Conservation (phyloP, 2,329 filamentous ascomycete species). For the Blumeria graminis region DNA sequence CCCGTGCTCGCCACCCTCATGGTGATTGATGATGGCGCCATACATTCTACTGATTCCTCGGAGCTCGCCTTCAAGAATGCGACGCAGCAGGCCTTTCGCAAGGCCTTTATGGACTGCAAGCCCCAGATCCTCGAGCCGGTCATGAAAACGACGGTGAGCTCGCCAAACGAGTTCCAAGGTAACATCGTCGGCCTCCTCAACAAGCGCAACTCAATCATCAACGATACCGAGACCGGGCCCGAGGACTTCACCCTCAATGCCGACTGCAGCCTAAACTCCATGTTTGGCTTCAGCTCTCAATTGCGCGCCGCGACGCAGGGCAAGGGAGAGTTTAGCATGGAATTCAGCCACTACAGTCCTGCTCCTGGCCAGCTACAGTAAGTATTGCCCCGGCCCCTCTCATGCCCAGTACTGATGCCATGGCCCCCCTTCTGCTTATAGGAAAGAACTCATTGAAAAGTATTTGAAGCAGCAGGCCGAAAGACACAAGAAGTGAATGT, state of each 20-base stretch:
- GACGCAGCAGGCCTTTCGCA: constrained; percentile 88
- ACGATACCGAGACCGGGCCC: constrained; percentile 77
- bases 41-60: constrained; percentile 91
- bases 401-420: not conserved
- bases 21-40: constrained; percentile 89
- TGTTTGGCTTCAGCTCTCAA: constrained; percentile 93
- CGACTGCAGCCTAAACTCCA: constrained; percentile 82
- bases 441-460: constrained; percentile 42
- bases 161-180: constrained; percentile 92
- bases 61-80: constrained; percentile 91
- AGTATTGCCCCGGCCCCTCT: constrained; percentile 16
- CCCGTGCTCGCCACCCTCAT: constrained; percentile 73
- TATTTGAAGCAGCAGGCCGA: constrained; percentile 42
- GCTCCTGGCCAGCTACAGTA: constrained; percentile 78
- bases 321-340: constrained; percentile 97
- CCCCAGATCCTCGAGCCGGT: constrained; percentile 80
- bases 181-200: constrained; percentile 87
- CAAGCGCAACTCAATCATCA: constrained; percentile 86
- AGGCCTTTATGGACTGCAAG: constrained; percentile 60
- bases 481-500: constrained; percentile 16
- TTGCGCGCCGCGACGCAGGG: constrained; percentile 84
- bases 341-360: constrained; percentile 86
- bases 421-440: constrained; percentile 8
- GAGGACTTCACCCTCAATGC: constrained; percentile 87
- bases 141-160: constrained; percentile 95